Percentiles rank a stretch among this genome's conserved stretches.
These are phyloP conservation scores for Ascochyta viciae-villosae DNA, from an alignment of 2,329 filamentous ascomycete genomes.

Conservation along the genomic window DNA sequence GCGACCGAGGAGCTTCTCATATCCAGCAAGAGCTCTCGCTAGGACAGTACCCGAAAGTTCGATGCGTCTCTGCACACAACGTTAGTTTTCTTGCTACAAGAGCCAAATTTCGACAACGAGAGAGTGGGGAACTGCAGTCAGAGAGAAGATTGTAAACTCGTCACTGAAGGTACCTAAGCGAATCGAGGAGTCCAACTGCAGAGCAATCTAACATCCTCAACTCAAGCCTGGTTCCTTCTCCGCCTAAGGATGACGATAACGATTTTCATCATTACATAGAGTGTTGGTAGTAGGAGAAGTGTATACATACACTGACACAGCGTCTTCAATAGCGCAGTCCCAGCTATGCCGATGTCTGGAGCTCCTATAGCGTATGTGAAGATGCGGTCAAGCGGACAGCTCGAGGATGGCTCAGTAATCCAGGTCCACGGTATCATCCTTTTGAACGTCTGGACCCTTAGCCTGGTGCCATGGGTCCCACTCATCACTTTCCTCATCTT, in stretches of 20 bases:
- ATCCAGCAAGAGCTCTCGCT: too few species aligned
- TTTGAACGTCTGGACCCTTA: constrained; percentile 53
- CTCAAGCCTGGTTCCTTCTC: constrained; percentile 54
- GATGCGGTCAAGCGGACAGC: not conserved
- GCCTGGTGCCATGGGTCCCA: constrained; percentile 55
- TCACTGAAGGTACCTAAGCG: constrained; percentile 33
- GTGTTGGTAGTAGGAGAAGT: constrained; percentile 4
- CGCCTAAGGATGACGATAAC: constrained; percentile 98
- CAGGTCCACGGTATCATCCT: constrained; percentile 51
- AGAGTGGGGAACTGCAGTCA: constrained; percentile 26
- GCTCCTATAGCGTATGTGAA: not conserved
- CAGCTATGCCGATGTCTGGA: not conserved
- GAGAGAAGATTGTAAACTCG: constrained; percentile 49
- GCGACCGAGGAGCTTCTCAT: too few species aligned
- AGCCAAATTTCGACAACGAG: not conserved
- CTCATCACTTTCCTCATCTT: constrained; percentile 45
- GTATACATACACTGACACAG: constrained; percentile 17
- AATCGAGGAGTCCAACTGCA: constrained; percentile 31
- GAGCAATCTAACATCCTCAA: constrained; percentile 26
- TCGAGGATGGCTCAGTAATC: constrained; percentile 52
- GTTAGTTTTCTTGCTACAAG: not conserved
- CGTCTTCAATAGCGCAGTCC: not conserved
- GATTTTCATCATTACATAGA: constrained; percentile 76
- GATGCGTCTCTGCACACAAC: not conserved
- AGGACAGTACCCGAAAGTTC: too few species aligned